Base-by-base conservation (phyloP, 192 early-diverging fungal species). In the Coemansia furcata region DNA sequence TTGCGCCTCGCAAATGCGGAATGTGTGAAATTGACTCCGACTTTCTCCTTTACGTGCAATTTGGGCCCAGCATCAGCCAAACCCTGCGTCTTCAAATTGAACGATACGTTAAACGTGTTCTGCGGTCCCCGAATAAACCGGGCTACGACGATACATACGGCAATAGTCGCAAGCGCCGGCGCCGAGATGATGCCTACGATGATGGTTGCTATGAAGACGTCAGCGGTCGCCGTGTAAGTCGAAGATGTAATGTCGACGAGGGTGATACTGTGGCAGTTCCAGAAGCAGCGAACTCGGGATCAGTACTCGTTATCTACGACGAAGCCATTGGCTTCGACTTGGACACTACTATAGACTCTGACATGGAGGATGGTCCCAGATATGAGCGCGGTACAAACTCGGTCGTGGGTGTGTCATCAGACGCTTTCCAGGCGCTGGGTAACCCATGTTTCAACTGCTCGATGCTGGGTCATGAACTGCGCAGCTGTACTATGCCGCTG, bases 381-480 rank as follows among this genome's bases (percentile, higher is more conserved):
- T 82, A 73, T 19, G 65, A 60, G 40, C 68, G 64, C 37, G 73
- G 73, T 29, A 76, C 74, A 7, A 57, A 44, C 32, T 38, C 50
- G 23, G 52, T 82, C 36, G 12, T 82, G n/a, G 79, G 79, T 1
- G 54, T 81, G 47, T 39, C 40, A 3, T 43, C 23, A 9, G 66
- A 71, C 26, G 12, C 62, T 23, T 23, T 23, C 38, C 70, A 69
- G 43, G 49, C 23, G n/a, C 55, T 72, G 63, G 78, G 73, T 21
- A 82, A 82, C 62, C 54, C 65, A 26, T 82, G 79, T 58, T 82
- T 82, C 52, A 82, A 82, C 46, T 82, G 79, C 65, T 70, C 74
- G 12, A 69, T 76, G 50, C 71, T 65, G 8, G 74, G 71, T 26
- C 79, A 82, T 29, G 74, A 76, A 32, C 39, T 82, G 17, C 70